phyloP scores from a whole-genome alignment of 2,329 filamentous ascomycete genomes.

The Alternaria sp. region DNA sequence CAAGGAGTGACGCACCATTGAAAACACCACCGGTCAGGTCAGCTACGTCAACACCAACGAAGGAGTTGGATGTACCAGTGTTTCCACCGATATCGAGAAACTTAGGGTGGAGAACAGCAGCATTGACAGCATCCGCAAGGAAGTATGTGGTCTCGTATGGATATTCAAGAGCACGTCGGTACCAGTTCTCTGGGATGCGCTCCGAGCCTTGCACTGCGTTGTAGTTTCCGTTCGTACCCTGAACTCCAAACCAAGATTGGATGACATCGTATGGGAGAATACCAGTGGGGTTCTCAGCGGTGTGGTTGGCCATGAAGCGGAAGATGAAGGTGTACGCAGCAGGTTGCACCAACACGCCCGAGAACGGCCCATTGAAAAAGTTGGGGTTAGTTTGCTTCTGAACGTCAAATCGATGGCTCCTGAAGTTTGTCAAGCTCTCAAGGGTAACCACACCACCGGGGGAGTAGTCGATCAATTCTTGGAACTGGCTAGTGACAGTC shows the following conservation, averaged over 20 bases:
- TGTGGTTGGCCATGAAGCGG: slow-evolving; percentile 39
- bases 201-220: slow-evolving; percentile 28
- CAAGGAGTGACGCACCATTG: slow-evolving; percentile 19
- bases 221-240: slow-evolving; percentile 25
- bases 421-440: slow-evolving; percentile 30
- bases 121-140: slow-evolving; percentile 27
- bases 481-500: slow-evolving; percentile 30
- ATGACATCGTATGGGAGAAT: slow-evolving; percentile 24
- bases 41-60: slow-evolving; percentile 26
- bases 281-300: slow-evolving; percentile 25
- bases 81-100: slow-evolving; percentile 36
- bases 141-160: slow-evolving; percentile 34
- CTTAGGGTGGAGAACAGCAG: slow-evolving; percentile 31
- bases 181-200: slow-evolving; percentile 34
- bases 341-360: slow-evolving; percentile 34
- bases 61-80: slow-evolving; percentile 33
- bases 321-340: slow-evolving; percentile 39
- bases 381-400: slow-evolving; percentile 29
- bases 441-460: slow-evolving; percentile 31
- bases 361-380: slow-evolving; percentile 36
- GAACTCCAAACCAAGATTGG: slow-evolving; percentile 35
- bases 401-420: slow-evolving; percentile 29
- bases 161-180: slow-evolving; percentile 31
- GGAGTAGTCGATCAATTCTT: slow-evolving; percentile 31
- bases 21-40: slow-evolving; percentile 30